Base-by-base conservation (phyloP, 139 green algal species). In the Zygnema cylindricum region DNA sequence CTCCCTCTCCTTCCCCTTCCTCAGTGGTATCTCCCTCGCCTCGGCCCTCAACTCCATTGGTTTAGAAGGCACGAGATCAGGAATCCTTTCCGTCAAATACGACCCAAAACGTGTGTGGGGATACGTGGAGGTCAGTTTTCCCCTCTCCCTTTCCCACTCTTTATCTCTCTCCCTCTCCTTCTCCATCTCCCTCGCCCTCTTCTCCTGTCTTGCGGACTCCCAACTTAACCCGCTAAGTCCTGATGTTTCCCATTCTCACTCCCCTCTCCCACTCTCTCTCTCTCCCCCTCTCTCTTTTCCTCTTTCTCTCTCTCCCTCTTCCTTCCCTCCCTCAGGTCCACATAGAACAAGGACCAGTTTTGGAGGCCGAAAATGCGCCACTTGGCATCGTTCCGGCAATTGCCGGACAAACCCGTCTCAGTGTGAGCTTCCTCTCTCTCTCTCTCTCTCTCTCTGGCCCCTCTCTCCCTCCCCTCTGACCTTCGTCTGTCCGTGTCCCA, bases 271-370 rank as follows among this genome's bases (percentile, higher is more conserved):
- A n/a, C n/a, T n/a, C n/a, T n/a, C 30, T 73, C 30, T 73, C 57
- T 73, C 30, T 30, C 30, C 30, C 30, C 30, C 57, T 30, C 30
- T 30, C 30, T 73, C 57, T 30, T 73, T 30, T 30, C 57, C 30
- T 30, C 57, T 30, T 39, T 39, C 57, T 39, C 57, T 73, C 30
- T 39, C 57, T 73, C 57, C 57, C 30, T 30, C 30, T 98, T 98
- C 82, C 89, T 98, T n/a, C n/a, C n/a, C n/a, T n/a, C n/a, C n/a
- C n/a, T 33, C 96, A 99, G 92, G 93, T 98, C 2, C 96, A 99
- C 94, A 96, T 98, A 54, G 96, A 99, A 90, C 96, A 99, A 87
- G 97, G 97, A 1, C 96, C 96, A 0, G 90, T 96, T 7, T 91
- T 99, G 36, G 94, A 98, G 92, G 36, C 69, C 1, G 30, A 69